Conservation (phyloP, 495 filamentous ascomycete species). For the Halenospora varia region DNA sequence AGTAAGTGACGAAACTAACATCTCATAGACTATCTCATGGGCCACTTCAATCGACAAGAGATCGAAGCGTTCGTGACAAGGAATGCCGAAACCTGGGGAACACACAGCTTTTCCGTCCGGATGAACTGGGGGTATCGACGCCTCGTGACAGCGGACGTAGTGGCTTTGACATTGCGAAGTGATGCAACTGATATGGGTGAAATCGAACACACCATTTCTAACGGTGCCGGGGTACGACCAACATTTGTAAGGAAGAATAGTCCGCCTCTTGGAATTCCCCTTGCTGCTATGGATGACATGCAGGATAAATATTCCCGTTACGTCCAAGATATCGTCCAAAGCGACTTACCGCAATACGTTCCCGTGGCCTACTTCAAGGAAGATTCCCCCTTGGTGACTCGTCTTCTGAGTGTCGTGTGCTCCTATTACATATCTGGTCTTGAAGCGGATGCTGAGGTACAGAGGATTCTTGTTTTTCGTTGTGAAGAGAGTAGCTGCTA, state of each 20-base stretch:
- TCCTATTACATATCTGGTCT: constrained; percentile 11
- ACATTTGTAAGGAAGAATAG: constrained; percentile 13
- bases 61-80: constrained; percentile 15
- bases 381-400: constrained; percentile 13
- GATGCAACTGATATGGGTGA: constrained; percentile 8
- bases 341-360: constrained; percentile 15
- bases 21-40: constrained; percentile 19
- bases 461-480: not conserved
- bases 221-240: constrained; percentile 2
- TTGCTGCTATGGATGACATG: constrained; percentile 22
- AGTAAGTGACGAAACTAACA: not conserved
- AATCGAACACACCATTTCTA: constrained; percentile 9
- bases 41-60: constrained; percentile 21
- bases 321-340: constrained; percentile 19
- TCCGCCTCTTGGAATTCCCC: constrained; percentile 20
- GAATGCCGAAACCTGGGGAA: constrained; percentile 20
- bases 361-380: constrained; percentile 15
- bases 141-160: constrained; percentile 14
- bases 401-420: constrained; percentile 10
- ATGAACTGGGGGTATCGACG: constrained; percentile 21
- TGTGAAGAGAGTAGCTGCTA: not conserved
- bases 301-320: constrained; percentile 15
- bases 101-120: constrained; percentile 5
- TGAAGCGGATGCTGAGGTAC: constrained; percentile 15
- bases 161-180: constrained; percentile 12